Conservation (phyloP, 108 stramenopile genomes). For the Nannochloropsis gaditana region DNA sequence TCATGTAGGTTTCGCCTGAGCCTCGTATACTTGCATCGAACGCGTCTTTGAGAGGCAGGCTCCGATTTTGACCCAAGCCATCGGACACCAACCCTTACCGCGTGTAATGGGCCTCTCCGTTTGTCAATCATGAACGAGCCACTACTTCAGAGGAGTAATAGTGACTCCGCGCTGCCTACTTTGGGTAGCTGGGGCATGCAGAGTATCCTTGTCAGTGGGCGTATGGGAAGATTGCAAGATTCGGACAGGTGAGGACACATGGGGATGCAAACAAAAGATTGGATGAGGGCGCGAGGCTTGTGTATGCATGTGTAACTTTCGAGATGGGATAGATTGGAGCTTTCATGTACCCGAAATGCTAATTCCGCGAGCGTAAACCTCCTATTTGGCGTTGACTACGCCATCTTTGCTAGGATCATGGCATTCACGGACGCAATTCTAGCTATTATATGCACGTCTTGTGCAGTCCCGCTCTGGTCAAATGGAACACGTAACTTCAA, state of each 20-base stretch:
- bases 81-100: too few species aligned
- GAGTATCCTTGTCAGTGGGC: slow-evolving; percentile 1
- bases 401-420: neutral
- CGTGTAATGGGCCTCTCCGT: too few species aligned
- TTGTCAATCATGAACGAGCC: neutral
- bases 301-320: too few species aligned
- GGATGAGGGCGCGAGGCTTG: neutral
- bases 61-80: too few species aligned
- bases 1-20: too few species aligned
- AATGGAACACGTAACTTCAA: slow-evolving; percentile 12
- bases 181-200: neutral
- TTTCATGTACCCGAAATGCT: too few species aligned
- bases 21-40: too few species aligned
- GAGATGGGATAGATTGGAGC: too few species aligned
- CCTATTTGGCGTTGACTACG: too few species aligned
- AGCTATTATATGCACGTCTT: neutral
- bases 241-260: neutral
- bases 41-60: too few species aligned
- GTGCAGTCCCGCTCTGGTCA: neutral
- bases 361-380: too few species aligned
- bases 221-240: slow-evolving; percentile 10
- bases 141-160: neutral
- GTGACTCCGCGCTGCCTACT: neutral
- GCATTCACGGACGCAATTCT: neutral
- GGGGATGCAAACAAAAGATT: neutral